phyloP scores from a whole-genome alignment of 2,329 filamentous ascomycete genomes.

The Botrytis hyacinthi region DNA sequence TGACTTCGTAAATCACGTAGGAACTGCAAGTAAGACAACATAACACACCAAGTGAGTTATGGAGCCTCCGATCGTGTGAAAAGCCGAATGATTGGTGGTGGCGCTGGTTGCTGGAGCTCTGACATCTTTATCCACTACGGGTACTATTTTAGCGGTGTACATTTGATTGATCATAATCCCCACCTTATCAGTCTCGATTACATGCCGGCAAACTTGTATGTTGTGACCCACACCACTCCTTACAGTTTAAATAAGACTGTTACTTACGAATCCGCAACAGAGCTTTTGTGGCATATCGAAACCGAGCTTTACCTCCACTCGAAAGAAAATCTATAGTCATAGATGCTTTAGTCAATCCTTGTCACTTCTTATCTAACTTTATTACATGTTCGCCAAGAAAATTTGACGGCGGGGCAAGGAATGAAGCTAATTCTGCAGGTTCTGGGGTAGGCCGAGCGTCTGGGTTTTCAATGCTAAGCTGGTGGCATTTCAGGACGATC shows the following conservation, averaged over 20 bases:
- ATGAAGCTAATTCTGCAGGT: not conserved
- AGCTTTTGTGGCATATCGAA: not conserved
- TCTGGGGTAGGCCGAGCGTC: conserved; percentile 15
- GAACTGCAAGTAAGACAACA: not conserved
- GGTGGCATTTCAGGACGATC: not conserved
- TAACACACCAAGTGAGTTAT: not conserved
- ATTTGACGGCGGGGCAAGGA: not conserved
- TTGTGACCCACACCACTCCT: not conserved
- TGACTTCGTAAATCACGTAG: not conserved
- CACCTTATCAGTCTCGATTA: not conserved
- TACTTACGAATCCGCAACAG: not conserved
- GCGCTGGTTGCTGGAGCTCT: not conserved
- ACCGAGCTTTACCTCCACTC: not conserved
- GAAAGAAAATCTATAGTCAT: not conserved
- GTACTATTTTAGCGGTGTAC: not conserved
- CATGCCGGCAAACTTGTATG: not conserved
- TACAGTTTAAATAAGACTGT: not conserved
- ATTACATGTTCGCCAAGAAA: not conserved
- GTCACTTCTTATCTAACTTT: not conserved
- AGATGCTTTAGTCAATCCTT: not conserved
- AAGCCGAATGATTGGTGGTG: not conserved
- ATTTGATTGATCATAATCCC: not conserved
- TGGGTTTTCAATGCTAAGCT: not conserved
- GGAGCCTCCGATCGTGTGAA: not conserved
- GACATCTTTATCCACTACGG: not conserved